Base-by-base conservation (phyloP, 192 early-diverging fungal species). In the Dissophora ornata region DNA sequence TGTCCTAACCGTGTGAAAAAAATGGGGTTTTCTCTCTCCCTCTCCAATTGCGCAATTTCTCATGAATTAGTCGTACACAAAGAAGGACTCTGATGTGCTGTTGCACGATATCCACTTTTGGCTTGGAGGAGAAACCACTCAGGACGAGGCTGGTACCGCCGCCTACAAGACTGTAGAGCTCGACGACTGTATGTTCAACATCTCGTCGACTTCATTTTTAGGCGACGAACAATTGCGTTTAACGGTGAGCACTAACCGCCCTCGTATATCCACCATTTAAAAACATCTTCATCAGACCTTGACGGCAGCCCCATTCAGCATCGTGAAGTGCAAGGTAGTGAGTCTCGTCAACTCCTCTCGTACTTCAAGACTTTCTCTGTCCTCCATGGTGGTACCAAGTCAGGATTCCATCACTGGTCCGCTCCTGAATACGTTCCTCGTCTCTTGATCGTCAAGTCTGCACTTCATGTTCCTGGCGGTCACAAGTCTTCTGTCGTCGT, bases 141-240 rank as follows among this genome's bases (percentile, higher is more conserved):
- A 94, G 78, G 90, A 91, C 57, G 90, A 92, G 77, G 90, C 91
- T 41, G 93, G 93, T n/a, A 94, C 91, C 18, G 93, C 92, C 16
- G 93, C 93, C 2, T 95, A 94, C 82, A 95, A 95, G 79, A 93
- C 93, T 2, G 91, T 94, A 19, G 88, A 89, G 63, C 71, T 90
- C 3, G 91, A 93, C 80, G 90, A 90, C 56, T 90, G 89, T 90
- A 83, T 66, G 69, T 38, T 44, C 25, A n/a, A 21, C 7, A 2
- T 12, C 28, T 40, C 12, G 22, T 4, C 38, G n/a, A 47, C n/a
- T n/a, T n/a, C n/a, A n/a, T n/a, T n/a, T n/a, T n/a, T n/a, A n/a
- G n/a, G n/a, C n/a, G n/a, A n/a, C n/a, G n/a, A n/a, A n/a, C n/a
- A n/a, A n/a, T n/a, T n/a, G n/a, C n/a, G n/a, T n/a, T n/a, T n/a